Evolutionary conservation across 495 filamentous ascomycete species (phyloP), one percentile per base, ranked within the genome.

Genomic region (Umbilicaria muhlenbergii): DNA sequence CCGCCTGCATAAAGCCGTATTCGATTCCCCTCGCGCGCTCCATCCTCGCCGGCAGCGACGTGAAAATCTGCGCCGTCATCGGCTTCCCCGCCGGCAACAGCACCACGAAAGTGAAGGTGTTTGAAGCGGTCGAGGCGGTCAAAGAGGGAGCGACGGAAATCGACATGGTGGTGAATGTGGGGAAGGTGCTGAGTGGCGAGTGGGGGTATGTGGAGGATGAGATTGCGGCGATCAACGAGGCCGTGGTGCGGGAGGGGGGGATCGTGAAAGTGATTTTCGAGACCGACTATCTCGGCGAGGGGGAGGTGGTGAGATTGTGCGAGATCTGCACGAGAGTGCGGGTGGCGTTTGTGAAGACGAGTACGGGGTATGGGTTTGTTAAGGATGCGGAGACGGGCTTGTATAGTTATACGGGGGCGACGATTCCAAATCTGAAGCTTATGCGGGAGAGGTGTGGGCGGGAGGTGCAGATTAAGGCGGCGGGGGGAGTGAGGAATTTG

Each of bases 181-280:
- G 52, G 39, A 75, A 76, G 41, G 71, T 68, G 17, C 61, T 74
- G 5, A 59, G 69, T 42, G 65, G 60, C 0, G 69, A 77, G 32
- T 77, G 71, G 71, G 62, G 59, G 32, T 77, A 73, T 36, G 70
- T 75, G 31, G 46, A 53, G 1, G 46, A 58, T 3, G 73, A 77
- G 47, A 72, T 78, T 36, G 43, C 51, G 4, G 49, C 49, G 40
- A 58, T 79, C 43, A 74, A 76, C 42, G 44, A 57, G 2, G 61
- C 60, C 0, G 71, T 75, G 3, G 48, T 51, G 3, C 34, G 32
- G 5, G 41, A 51, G 13, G 62, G 65, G 2, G 71, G 63, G 0
- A 62, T 63, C 2, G 55, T 77, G 14, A 77, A 77, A 48, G 72
- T 74, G 35, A 75, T 78, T 44, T 75, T 78, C 37, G 71, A 75